phyloP scores from a whole-genome alignment of 495 filamentous ascomycete species.

The Recurvomyces mirabilis region DNA sequence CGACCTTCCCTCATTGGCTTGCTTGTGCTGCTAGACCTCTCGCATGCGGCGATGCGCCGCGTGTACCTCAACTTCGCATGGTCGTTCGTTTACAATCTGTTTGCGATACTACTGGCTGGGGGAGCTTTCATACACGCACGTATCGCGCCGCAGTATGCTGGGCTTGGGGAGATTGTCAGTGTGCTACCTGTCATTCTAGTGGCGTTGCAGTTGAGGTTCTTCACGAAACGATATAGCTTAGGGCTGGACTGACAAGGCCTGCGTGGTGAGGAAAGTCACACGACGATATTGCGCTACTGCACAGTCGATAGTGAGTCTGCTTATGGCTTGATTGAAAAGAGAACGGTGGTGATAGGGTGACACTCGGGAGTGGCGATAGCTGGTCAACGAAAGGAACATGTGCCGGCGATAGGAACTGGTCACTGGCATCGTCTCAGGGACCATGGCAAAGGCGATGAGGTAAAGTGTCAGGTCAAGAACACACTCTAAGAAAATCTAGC shows the following conservation, averaged over 20 bases:
- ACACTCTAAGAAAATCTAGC: no score
- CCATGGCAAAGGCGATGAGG: no score
- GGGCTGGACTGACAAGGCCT: constrained; percentile 3
- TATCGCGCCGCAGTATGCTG: constrained; percentile 64
- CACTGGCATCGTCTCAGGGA: no score
- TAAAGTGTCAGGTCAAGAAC: no score
- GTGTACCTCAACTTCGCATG: constrained; percentile 64
- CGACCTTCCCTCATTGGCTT: constrained; percentile 46
- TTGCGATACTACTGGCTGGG: constrained; percentile 58
- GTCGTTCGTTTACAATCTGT: constrained; percentile 62
- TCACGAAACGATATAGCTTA: neutral
- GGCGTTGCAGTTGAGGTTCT: constrained; percentile 37
- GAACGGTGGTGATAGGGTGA: no score
- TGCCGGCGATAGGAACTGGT: no score
- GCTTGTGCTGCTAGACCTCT: constrained; percentile 47
- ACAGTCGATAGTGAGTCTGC: no score
- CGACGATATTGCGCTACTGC: no score
- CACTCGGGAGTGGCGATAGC: no score
- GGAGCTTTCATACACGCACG: constrained; percentile 54
- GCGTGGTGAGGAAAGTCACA: no score
- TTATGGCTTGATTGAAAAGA: no score
- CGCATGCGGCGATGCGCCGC: constrained; percentile 40
- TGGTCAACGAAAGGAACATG: no score
- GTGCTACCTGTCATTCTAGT: constrained; percentile 61
- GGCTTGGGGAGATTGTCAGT: constrained; percentile 66